Percentiles rank a stretch among this genome's conserved stretches.
Conservation (phyloP, 164 flowering plant genomes). For the Vitis amurensis region DNA sequence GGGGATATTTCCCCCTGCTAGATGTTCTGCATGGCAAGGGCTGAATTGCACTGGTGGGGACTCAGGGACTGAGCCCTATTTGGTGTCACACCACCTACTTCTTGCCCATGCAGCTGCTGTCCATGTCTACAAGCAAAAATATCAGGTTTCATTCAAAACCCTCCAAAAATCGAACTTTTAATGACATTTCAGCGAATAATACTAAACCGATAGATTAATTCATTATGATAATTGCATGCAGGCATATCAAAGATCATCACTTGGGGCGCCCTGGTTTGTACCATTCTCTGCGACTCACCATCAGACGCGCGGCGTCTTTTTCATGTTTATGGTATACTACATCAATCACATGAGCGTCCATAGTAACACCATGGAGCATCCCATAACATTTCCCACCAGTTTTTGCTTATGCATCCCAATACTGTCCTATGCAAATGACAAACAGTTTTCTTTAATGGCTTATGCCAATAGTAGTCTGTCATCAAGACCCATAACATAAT, state of each 20-base stretch:
- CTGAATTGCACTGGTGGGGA: constrained; percentile 1
- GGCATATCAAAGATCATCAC: constrained; percentile 57
- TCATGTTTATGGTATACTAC: constrained; percentile 46
- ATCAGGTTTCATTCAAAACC: not conserved
- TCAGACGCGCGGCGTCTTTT: constrained; percentile 46
- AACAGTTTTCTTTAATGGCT: not conserved
- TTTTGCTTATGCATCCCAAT: too few species aligned
- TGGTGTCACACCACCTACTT: not conserved
- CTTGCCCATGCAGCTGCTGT: constrained; percentile 9
- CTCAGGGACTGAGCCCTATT: constrained; percentile 4
- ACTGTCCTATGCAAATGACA: too few species aligned
- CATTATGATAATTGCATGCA: constrained; percentile 10
- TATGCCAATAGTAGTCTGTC: not conserved
- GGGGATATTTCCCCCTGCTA: not conserved
- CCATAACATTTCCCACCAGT: too few species aligned
- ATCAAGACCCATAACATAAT: too few species aligned
- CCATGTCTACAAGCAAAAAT: not conserved
- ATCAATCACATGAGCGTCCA: not conserved
- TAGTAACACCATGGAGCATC: too few species aligned
- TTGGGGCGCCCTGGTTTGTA: constrained; percentile 38
- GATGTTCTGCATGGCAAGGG: not conserved
- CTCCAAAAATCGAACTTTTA: too few species aligned
- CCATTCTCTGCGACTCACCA: constrained; percentile 31
- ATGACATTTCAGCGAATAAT: too few species aligned
- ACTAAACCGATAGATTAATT: too few species aligned